Percentiles rank a stretch among this genome's conserved stretches.
Conservation (phyloP, 2,329 filamentous ascomycete species). For the Ophiostoma montium region DNA sequence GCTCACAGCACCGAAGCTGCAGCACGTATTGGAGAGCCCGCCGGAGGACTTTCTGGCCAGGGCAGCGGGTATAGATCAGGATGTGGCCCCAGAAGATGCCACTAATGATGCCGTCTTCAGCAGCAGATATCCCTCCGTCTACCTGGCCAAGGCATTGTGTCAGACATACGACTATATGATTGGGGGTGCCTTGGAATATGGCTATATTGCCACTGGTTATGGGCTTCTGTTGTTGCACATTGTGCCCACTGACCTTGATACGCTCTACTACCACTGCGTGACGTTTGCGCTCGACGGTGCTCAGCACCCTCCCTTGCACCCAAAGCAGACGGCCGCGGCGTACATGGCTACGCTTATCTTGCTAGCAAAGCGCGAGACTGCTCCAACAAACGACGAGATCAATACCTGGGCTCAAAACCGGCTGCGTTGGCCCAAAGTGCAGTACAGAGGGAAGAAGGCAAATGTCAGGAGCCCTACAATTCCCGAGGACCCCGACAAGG, state of each 20-base stretch:
- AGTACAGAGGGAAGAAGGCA: background rate
- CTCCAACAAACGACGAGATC: background rate
- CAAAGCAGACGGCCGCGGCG: background rate
- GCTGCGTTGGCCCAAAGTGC: background rate
- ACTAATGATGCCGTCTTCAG: background rate
- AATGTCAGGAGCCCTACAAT: too few species aligned
- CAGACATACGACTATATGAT: constrained; percentile 3
- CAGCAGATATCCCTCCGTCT: background rate
- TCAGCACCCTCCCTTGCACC: background rate
- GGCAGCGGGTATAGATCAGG: background rate
- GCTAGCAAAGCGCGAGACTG: background rate
- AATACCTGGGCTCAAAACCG: background rate
- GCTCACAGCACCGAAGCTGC: background rate
- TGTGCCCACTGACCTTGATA: background rate
- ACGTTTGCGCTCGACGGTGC: background rate
- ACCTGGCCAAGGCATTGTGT: background rate
- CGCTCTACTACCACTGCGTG: background rate
- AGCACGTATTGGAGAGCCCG: background rate
- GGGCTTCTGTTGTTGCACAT: background rate
- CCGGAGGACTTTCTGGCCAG: background rate
- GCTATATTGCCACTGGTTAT: background rate
- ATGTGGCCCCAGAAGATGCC: background rate
- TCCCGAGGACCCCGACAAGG: too few species aligned
- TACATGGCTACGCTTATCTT: background rate
- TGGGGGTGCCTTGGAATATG: background rate